Conservation (phyloP, 176 grass and related monocot species). For the Cenchrus purpureus region DNA sequence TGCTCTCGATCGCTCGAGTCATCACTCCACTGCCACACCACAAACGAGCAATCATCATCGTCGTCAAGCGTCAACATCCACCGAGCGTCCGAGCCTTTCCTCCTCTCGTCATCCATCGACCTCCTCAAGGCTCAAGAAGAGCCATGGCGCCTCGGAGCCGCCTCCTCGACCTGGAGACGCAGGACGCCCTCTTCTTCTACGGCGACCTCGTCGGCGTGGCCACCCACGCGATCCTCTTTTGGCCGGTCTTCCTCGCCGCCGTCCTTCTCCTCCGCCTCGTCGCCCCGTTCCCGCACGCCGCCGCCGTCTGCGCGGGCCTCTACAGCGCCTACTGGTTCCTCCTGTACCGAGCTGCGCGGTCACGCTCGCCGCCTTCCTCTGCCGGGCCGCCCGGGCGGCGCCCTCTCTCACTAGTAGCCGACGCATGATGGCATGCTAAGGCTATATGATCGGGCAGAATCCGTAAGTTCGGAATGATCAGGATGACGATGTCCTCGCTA, state of each 20-base stretch:
- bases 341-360: constrained; percentile 40
- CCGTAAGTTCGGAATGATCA: not conserved
- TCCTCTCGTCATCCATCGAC: not conserved
- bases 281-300: constrained; percentile 5
- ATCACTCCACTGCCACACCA: not conserved
- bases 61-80: not conserved
- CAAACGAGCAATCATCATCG: not conserved
- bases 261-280: not conserved
- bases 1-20: no score
- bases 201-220: constrained; percentile 46
- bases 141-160: constrained; percentile 46
- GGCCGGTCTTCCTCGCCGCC: constrained; percentile 63
- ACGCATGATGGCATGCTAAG: not conserved
- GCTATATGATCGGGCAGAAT: not conserved
- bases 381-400: constrained; percentile 36
- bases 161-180: constrained; percentile 67
- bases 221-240: constrained; percentile 67
- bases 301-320: constrained; percentile 39
- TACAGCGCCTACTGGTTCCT: constrained; percentile 54
- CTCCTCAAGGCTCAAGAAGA: not conserved
- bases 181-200: constrained; percentile 69
- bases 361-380: constrained; percentile 24
- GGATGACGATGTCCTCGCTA: not conserved
- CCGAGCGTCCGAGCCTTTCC: not conserved
- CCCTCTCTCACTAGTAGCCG: constrained; percentile 32